These are phyloP conservation scores for Globisporangium apiculatum DNA, from an alignment of 352 stramenopile genomes.

Conservation along the genomic window DNA sequence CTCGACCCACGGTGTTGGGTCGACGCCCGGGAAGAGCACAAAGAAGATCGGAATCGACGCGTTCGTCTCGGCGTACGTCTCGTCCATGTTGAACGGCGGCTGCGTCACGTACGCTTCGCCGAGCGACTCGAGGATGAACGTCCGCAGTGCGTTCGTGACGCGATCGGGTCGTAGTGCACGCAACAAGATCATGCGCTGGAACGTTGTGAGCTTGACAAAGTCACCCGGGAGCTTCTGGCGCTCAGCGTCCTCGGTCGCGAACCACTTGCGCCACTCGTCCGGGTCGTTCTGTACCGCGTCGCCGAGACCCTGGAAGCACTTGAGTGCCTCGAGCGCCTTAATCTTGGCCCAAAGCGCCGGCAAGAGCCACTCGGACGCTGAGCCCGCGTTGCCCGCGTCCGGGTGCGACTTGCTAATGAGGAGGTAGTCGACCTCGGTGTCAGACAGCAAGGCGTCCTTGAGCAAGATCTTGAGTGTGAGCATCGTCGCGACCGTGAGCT, in stretches of 20 bases:
- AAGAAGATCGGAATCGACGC: slow-evolving; percentile 94
- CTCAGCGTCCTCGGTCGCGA: slow-evolving; percentile 93
- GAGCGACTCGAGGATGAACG: slow-evolving; percentile 87
- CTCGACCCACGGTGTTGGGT: slow-evolving; percentile 94
- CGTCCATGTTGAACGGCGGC: slow-evolving; percentile 88
- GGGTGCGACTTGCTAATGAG: slow-evolving; percentile 81
- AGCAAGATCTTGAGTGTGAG: slow-evolving; percentile 92
- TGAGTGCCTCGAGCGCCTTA: slow-evolving; percentile 90
- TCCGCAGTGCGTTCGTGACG: slow-evolving; percentile 89
- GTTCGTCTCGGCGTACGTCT: slow-evolving; percentile 89
- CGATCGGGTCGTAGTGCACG: slow-evolving; percentile 91
- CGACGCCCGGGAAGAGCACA: slow-evolving; percentile 92
- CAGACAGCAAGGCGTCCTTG: slow-evolving; percentile 77
- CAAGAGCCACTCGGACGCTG: slow-evolving; percentile 91
- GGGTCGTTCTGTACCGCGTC: slow-evolving; percentile 96
- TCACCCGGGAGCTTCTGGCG: slow-evolving; percentile 91
- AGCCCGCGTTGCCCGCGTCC: slow-evolving; percentile 91
- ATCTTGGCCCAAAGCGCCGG: slow-evolving; percentile 87
- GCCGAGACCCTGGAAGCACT: slow-evolving; percentile 89
- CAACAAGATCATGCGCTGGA: slow-evolving; percentile 87
- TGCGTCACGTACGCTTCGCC: slow-evolving; percentile 91
- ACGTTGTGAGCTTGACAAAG: slow-evolving; percentile 74
- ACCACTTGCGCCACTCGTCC: slow-evolving; percentile 96
- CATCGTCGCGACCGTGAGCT: slow-evolving; percentile 93
- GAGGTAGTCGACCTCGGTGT: slow-evolving; percentile 89